Conservation (phyloP, 2,329 filamentous ascomycete species). For the Gaeumannomyces tritici region DNA sequence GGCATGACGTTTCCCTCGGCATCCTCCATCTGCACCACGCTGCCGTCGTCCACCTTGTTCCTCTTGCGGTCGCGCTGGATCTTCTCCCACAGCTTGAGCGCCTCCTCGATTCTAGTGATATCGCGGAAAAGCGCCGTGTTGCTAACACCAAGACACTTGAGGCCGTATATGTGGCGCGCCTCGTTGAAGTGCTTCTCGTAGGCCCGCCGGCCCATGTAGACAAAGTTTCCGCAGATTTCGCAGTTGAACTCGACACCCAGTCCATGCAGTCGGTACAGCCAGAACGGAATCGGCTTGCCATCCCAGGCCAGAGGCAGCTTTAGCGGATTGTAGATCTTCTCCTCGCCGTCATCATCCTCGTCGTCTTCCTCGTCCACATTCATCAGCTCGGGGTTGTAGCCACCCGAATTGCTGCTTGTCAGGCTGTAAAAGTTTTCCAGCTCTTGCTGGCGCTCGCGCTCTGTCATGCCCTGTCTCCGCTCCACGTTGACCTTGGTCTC, state of each 20-base stretch:
- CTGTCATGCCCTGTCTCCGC: constrained; percentile 94
- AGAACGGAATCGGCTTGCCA: constrained; percentile 97
- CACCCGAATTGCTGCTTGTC: constrained; percentile 14
- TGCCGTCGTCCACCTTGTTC: constrained; percentile 65
- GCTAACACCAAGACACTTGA: constrained; percentile 89
- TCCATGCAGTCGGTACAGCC: constrained; percentile 95
- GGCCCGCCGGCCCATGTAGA: constrained; percentile 94
- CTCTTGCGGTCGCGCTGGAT: constrained; percentile 78
- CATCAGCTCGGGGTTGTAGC: constrained; percentile 13
- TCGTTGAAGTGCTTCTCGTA: constrained; percentile 99
- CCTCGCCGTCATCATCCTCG: constrained; percentile 68
- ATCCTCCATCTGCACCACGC: constrained; percentile 97
- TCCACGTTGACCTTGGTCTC: constrained; percentile 94
- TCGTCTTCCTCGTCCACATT: constrained; percentile 48
- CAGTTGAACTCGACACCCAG: constrained; percentile 91
- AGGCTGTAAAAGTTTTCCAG: constrained; percentile 69
- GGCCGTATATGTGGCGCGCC: constrained; percentile 80
- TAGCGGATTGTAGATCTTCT: constrained; percentile 92
- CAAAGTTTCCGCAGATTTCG: constrained; percentile 95
- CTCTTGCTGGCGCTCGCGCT: constrained; percentile 89
- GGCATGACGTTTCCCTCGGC: constrained; percentile 97
- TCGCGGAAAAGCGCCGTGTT: constrained; percentile 88
- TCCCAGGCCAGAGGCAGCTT: constrained; percentile 97
- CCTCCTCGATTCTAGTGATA: constrained; percentile 87
- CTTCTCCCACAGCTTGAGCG: constrained; percentile 83